Evolutionary conservation across 2,329 filamentous ascomycete species (phyloP).

Genomic region (Trichophyton equinum): DNA sequence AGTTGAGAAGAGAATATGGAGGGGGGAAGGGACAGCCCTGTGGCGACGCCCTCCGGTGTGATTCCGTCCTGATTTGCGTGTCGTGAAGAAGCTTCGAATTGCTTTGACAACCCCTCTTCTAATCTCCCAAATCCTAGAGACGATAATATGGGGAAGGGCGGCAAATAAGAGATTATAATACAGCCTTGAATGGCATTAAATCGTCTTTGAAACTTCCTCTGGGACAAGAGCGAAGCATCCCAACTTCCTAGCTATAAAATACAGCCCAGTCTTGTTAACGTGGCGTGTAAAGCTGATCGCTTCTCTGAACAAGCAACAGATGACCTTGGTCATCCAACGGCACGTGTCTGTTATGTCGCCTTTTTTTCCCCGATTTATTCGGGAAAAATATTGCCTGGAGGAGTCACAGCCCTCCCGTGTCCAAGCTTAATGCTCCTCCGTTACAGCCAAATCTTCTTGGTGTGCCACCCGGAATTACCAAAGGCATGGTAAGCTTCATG

Average conservation of each 20-base stretch:
- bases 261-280: not conserved
- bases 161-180: not conserved
- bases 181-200: not conserved
- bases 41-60: not conserved
- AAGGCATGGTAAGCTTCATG: conserved; percentile 1
- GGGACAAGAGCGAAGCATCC: not conserved
- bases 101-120: not conserved
- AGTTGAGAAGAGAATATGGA: too few species aligned
- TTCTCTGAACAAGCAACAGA: not conserved
- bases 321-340: not conserved
- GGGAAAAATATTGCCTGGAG: not conserved
- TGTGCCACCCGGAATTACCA: not conserved
- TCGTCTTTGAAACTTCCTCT: not conserved
- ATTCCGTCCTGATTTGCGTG: not conserved
- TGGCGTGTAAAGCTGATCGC: not conserved
- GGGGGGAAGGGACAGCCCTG: not conserved
- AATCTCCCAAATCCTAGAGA: not conserved
- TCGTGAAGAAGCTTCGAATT: not conserved
- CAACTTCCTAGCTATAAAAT: not conserved
- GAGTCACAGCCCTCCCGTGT: not conserved
- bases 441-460: not conserved
- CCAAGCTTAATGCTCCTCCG: not conserved
- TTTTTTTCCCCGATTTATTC: not conserved
- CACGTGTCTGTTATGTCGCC: not conserved
- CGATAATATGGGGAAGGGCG: too few species aligned